Base-by-base conservation (phyloP, 176 grass and related monocot species). In the Lolium multiflorum region DNA sequence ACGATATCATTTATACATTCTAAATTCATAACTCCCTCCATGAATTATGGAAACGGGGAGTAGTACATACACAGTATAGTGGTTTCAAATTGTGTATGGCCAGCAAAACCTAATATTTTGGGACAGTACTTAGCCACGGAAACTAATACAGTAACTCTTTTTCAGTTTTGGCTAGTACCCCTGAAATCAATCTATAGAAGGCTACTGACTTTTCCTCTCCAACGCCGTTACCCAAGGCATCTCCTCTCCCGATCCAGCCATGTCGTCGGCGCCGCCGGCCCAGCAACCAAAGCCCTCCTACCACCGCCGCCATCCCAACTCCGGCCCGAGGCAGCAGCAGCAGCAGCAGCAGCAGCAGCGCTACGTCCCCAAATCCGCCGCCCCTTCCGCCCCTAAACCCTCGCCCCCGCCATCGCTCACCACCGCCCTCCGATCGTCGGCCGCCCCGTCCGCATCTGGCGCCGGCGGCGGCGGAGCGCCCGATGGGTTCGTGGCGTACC, bases 401-500 rank as follows among this genome's bases (percentile, higher is more conserved):
- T 87, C 87, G 16, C 52, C 84, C 67, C 77, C 77, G 15, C 83
- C 94, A 14, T 57, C 81, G 25, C 91, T 96, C 84, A 93, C 91
- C 81, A 81, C 89, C 62, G 66, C 91, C 71, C 84, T 93, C 86
- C 82, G 91, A 85, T 90, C 94, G 24, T 89, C 89, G 75, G 54
- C 84, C 63, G 60, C 91, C 71, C 64, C 88, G 11, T 62, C 87
- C 22, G 54, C 93, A 16, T 87, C 90, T 21, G 64, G 87, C 35
- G n/a, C 78, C 31, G 26, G 65, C 26, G 63, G 72, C 24, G 74
- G 56, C 20, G 61, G 25, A 63, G 69, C 74, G 38, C 44, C 54
- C 14, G 88, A 81, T 80, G 88, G 62, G 43, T 96, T 96, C 84
- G 88, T 96, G 54, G 63, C 59, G 8, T 98, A 98, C 83, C 77